A percentile compares a stretch with the other conserved stretches of the same genome.
Evolutionary conservation across 2,329 filamentous ascomycete genomes (phyloP).

Genomic region (Aspergillus aculeatus): DNA sequence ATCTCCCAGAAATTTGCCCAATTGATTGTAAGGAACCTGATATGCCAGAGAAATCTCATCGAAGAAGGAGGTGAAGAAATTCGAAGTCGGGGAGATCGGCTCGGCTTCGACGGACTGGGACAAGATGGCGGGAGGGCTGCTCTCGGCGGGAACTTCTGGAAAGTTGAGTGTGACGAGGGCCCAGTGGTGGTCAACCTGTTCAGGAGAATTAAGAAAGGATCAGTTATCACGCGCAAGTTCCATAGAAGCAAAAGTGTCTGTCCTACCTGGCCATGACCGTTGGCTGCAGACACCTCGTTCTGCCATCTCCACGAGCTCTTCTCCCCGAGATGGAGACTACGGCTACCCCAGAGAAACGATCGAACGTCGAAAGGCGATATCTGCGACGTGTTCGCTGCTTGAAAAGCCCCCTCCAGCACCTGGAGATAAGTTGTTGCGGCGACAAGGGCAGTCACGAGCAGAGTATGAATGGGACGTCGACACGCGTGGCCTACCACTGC

Average conservation of each 20-base stretch:
- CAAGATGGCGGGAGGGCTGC: not conserved
- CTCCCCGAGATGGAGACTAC: not conserved
- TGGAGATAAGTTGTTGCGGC: not conserved
- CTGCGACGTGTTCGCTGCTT: not conserved
- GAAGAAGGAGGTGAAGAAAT: not conserved
- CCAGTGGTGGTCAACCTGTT: not conserved
- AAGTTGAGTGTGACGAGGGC: not conserved
- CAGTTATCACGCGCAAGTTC: not conserved
- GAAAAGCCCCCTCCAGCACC: not conserved
- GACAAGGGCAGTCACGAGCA: not conserved
- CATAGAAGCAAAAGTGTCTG: not conserved
- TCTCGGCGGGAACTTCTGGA: not conserved
- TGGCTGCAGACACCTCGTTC: not conserved
- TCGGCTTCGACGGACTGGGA: not conserved
- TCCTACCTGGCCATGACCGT: not conserved
- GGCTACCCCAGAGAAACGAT: not conserved
- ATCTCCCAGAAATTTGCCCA: not conserved
- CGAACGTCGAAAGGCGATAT: not conserved
- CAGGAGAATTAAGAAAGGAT: not conserved
- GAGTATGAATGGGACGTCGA: not conserved
- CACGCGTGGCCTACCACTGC: not conserved
- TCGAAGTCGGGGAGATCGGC: not conserved
- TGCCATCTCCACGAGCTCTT: not conserved
- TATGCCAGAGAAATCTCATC: not conserved
- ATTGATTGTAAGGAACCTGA: not conserved